Evolutionary conservation across 2,329 filamentous ascomycete species (phyloP), one percentile per base, ranked within the genome.

Genomic region (Stagonosporopsis tanaceti): DNA sequence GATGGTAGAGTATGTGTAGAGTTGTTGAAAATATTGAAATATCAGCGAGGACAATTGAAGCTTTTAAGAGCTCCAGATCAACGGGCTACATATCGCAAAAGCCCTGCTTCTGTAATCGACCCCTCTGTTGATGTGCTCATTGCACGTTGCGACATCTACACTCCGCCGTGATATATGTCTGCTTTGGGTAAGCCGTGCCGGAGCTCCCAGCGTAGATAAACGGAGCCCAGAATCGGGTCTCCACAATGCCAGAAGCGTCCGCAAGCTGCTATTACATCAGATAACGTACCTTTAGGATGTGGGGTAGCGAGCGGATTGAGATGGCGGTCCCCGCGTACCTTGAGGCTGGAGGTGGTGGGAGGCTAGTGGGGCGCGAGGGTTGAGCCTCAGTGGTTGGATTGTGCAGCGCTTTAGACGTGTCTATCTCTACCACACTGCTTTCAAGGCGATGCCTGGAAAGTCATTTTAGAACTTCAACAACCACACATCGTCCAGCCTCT

Each of bases 401-500:
- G 28, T 1, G 14, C 14, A n/a, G 3, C 8, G 11, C 32, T n/a
- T 15, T 34, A 34, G 3, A 4, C 12, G n/a, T n/a, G 8, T 34
- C 4, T 32, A 14, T 7, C 30, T n/a, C 5, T 15, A 34, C n/a
- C 37, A n/a, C 3, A 39, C 2, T 39, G 12, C 20, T 39, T 22
- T 22, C 20, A 5, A 42, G 11, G 2, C 15, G 24, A 7, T 4
- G n/a, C 30, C 20, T 20, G 20, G 25, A 1, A 15, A 28, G 6
- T 34, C n/a, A 22, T 8, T 5, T 27, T 52, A 73, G 48, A 80
- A 74, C 3, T 69, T 64, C 25, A 83, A 63, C 6, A 74, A 57
- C 82, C 84, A 85, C 0, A 80, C 64, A 70, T 85, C 84, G 0
- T 76, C 79, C 24, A 85, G 62, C 2, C 84, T 74, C 57, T 82